Conservation (phyloP, 2,329 filamentous ascomycete genomes). For the Cladosporium cucumerinum region DNA sequence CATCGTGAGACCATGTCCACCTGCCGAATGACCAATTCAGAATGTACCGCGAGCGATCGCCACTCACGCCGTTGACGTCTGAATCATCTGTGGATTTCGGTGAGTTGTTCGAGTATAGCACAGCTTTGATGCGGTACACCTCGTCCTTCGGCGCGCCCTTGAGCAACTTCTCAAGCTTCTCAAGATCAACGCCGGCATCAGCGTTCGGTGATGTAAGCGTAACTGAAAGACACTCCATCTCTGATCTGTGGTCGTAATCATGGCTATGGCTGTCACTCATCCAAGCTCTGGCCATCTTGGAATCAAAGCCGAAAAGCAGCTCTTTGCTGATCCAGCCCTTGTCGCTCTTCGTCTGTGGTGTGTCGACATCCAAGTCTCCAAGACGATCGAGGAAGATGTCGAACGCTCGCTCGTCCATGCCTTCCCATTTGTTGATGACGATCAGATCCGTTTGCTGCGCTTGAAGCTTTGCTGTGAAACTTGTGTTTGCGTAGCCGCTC, state of each 20-base stretch:
- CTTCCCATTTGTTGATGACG: conserved; percentile 91
- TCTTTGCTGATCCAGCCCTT: conserved; percentile 74
- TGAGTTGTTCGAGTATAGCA: conserved; percentile 49
- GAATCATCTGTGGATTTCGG: conserved; percentile 40
- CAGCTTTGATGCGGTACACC: conserved; percentile 88
- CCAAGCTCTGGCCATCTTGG: conserved; percentile 62
- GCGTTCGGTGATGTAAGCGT: conserved; percentile 48
- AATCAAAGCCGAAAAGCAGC: conserved; percentile 83
- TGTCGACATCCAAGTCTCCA: conserved; percentile 75
- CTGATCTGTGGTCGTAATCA: conserved; percentile 59
- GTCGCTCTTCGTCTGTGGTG: conserved; percentile 75
- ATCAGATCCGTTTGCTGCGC: conserved; percentile 86
- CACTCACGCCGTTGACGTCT: conserved; percentile 32
- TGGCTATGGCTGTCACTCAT: conserved; percentile 38
- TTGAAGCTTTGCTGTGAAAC: conserved; percentile 83
- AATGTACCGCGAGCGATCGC: conserved; percentile 64
- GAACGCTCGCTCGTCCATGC: conserved; percentile 66
- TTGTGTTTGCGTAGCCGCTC: conserved; percentile 83
- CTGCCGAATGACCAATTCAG: conserved; percentile 97
- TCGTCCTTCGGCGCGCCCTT: conserved; percentile 81
- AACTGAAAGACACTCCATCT: conserved; percentile 90
- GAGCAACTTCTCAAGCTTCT: conserved; percentile 64
- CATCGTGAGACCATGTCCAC: conserved; percentile 78
- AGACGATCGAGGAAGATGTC: conserved; percentile 76
- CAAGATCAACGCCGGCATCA: conserved; percentile 54